phyloP scores from a whole-genome alignment of 768 basidiomycete species.

The Psilocybe azurescens region DNA sequence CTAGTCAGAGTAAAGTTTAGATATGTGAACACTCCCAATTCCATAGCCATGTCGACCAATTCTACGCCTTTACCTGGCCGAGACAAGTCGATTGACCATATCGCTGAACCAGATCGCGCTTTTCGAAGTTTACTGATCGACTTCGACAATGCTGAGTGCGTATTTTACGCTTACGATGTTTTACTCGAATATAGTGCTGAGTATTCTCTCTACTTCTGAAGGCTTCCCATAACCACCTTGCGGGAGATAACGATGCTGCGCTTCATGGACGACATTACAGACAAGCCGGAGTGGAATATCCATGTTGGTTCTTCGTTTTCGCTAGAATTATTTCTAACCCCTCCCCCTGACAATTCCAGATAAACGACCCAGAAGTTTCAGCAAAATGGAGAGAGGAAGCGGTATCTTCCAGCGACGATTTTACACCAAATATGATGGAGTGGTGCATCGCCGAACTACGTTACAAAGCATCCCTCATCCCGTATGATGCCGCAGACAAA shows the following conservation, averaged over 20 bases:
- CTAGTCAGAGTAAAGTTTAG: no score
- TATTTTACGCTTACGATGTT: no score
- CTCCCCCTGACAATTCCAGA: slow-evolving; percentile 10
- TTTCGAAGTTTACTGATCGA: no score
- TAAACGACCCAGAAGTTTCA: slow-evolving; percentile 27
- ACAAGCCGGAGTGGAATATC: slow-evolving; percentile 37
- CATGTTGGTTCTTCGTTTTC: slow-evolving; percentile 25
- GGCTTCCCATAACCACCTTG: slow-evolving; percentile 28
- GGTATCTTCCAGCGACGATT: slow-evolving; percentile 16
- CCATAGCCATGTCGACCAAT: no score
- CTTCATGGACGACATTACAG: slow-evolving; percentile 40
- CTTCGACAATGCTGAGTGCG: no score
- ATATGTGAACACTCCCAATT: no score
- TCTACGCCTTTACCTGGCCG: no score
- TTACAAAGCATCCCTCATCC: slow-evolving; percentile 17
- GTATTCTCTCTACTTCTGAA: background rate
- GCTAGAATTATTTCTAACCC: background rate
- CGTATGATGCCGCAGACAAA: background rate
- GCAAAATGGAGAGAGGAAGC: slow-evolving; percentile 33
- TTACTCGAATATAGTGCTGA: no score
- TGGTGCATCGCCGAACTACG: slow-evolving; percentile 34
- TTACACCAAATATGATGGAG: slow-evolving; percentile 31
- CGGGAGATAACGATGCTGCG: slow-evolving; percentile 40
- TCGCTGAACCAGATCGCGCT: no score
- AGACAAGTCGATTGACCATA: no score